Base-by-base conservation (phyloP, 2,329 filamentous ascomycete species). In the Simplicillium aogashimaense region DNA sequence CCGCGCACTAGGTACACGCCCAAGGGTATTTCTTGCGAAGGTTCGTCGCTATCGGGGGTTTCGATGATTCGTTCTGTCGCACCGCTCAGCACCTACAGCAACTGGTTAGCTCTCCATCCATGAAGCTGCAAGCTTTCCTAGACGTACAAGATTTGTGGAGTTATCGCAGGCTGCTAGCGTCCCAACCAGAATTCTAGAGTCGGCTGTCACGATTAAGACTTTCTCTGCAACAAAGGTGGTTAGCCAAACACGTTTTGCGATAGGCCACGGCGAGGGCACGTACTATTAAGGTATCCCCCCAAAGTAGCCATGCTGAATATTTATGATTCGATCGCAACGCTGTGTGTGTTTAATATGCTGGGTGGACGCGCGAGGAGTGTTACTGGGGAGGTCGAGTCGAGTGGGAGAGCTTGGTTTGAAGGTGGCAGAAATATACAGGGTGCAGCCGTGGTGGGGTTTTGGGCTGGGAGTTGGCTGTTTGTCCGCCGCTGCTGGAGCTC, bases 1-100 rank as follows among this genome's bases (percentile, higher is more conserved):
- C 92, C 92, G 44, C 92, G 77, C 42, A 98, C 85, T 43, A 98
- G 74, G 59, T 95, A 97, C 6, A 97, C 66, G 2, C 92, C 92
- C 46, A 95, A 78, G 4, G 83, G 79, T 14, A 92, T 81, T 56
- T 92, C 79, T 43, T 81, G 77, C 34, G 84, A 94, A 1, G 82
- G 76, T 51, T 94, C 86, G 32, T 78, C 74, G 55, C 95, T 87
- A 56, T 95, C 89, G 34, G 76, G 74, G 2, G 84, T 82, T 47
- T 86, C 83, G 53, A 98, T 95, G 46, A 95, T 84, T 49, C 92
- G 84, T 63, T 98, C 92, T 45, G 88, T 69, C 4, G 90, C 86
- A 48, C 86, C 73, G 49, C 80, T 77, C 11, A 98, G 74, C 18
- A 97, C 88, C 78, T 81, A 44, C 25, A 31, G 20, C 14, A 16